Evolutionary conservation across 225 moss, liverwort and hornwort genomes (phyloP), one percentile per base, ranked within the genome.

Genomic region (Neckera pumila): DNA sequence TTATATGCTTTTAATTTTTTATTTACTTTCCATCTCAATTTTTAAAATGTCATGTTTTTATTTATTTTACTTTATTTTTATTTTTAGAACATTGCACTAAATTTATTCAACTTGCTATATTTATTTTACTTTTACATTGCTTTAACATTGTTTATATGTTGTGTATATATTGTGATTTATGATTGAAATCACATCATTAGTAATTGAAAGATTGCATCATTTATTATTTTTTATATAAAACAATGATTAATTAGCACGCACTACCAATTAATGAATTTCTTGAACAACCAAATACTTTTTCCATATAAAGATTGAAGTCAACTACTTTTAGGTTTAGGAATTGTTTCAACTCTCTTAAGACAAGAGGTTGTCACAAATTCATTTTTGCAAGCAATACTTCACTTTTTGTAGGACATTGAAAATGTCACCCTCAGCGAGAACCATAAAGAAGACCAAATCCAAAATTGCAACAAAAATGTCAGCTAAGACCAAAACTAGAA

Each of bases 171-270:
- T n/a, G 12, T 56, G 6, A 16, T 78, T 25, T n/a, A 16, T 2
- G 0, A 53, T 76, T 53, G 76, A 22, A 3, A 54, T 36, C 25
- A 36, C 2, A 54, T 15, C 4, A n/a, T 76, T 47, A 0, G 4
- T 28, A 10, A 43, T 5, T 17, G 6, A 45, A 2, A 49, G 7
- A 75, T 49, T 49, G 22, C 23, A 22, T 76, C 22, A 53, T 49
- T 34, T 51, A 34, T 36, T 23, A 36, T 3, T 23, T 36, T 31
- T 34, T 15, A 36, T 77, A 10, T 1, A 25, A 1, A 6, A 25
- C 6, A 78, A 8, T 26, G 3, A n/a, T n/a, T 26, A n/a, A 16
- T 25, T 2, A 6, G 0, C 15, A 14, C 1, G 1, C 0, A 33
- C 21, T 51, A 76, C 9, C 5, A 54, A 25, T 54, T 54, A 9